Evolutionary conservation across 2,329 filamentous ascomycete species (phyloP), one percentile per base, ranked within the genome.

Genomic region (Macroventuria anomochaeta): DNA sequence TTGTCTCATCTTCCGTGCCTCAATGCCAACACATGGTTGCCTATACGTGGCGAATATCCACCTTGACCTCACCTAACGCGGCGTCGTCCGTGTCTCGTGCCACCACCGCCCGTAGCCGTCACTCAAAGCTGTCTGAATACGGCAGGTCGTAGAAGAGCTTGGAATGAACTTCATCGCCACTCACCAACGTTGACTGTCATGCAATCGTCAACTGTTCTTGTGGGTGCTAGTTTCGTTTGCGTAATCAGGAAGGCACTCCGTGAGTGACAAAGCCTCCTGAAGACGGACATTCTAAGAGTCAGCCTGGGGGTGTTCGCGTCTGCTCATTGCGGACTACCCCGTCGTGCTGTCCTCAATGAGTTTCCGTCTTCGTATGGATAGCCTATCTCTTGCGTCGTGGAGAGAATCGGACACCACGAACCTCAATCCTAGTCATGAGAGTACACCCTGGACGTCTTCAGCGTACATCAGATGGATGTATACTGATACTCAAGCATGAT

Each of bases 41-140:
- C 44, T 54, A 31, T 37, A 49, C 46, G 44, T 54, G 51, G 51
- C 44, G 34, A 46, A 54, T 36, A 36, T 49, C 34, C 34, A 46
- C 40, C 11, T 26, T 28, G 34, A 15, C 18, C 26, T 50, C 26
- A 36, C 23, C 18, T 20, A 28, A 40, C 32, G 34, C 39, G 44
- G 29, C 17, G 8, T 40, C 23, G 21, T n/a, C 33, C 40, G 39
- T 34, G 34, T 20, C 40, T 36, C 17, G 44, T 54, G 39, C 33
- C 28, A 48, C 34, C 10, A 17, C 3, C 11, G 23, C 20, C 21
- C 25, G 51, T 44, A 40, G 11, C 25, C 21, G 17, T 46, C 17
- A 31, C n/a, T 8, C 29, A 21, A 10, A 34, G 23, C 33, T 36
- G 12, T 17, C 44, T 38, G 34, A 36, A 44, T 40, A 31, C n/a